Evolutionary conservation across 2,329 filamentous ascomycete species (phyloP).

Genomic region (Verticillium dahliae): DNA sequence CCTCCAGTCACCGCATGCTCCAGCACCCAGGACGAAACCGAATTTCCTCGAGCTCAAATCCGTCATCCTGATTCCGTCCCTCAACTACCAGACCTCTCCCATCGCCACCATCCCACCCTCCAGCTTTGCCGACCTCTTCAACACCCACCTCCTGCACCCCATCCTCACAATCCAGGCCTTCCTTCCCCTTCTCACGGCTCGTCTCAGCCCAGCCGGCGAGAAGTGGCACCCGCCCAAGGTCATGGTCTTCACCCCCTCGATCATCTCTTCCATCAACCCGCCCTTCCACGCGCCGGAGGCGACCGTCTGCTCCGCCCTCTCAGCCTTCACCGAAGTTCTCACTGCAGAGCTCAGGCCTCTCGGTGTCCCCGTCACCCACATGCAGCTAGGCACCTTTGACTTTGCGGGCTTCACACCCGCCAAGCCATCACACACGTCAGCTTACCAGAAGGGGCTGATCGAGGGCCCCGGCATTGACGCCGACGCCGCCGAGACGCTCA

Average conservation of each 20-base stretch:
- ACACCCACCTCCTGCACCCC: constrained; percentile 84
- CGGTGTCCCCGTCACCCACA: constrained; percentile 72
- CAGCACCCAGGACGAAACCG: constrained; percentile 67
- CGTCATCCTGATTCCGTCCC: constrained; percentile 75
- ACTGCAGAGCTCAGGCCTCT: constrained; percentile 72
- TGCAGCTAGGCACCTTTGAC: constrained; percentile 90
- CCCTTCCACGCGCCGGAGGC: constrained; percentile 83
- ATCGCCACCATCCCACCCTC: constrained; percentile 81
- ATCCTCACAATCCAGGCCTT: constrained; percentile 86
- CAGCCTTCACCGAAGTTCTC: constrained; percentile 76
- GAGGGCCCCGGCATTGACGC: constrained; percentile 32
- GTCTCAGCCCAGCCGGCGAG: constrained; percentile 46
- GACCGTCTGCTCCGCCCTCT: constrained; percentile 77
- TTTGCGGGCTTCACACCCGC: constrained; percentile 59
- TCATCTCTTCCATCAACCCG: constrained; percentile 72
- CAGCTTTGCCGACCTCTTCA: constrained; percentile 82
- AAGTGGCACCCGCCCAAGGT: constrained; percentile 56
- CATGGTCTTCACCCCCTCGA: constrained; percentile 71
- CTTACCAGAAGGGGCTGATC: constrained; percentile 27
- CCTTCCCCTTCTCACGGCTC: constrained; percentile 66
- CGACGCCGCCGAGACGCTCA: constrained; percentile 47
- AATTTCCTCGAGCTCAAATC: constrained; percentile 73
- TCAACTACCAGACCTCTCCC: constrained; percentile 73
- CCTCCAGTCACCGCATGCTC: constrained; percentile 67
- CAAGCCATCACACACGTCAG: constrained; percentile 27